These are phyloP conservation scores for Phaeotremella skinneri DNA, from an alignment of 768 basidiomycete genomes.

Conservation along the genomic window DNA sequence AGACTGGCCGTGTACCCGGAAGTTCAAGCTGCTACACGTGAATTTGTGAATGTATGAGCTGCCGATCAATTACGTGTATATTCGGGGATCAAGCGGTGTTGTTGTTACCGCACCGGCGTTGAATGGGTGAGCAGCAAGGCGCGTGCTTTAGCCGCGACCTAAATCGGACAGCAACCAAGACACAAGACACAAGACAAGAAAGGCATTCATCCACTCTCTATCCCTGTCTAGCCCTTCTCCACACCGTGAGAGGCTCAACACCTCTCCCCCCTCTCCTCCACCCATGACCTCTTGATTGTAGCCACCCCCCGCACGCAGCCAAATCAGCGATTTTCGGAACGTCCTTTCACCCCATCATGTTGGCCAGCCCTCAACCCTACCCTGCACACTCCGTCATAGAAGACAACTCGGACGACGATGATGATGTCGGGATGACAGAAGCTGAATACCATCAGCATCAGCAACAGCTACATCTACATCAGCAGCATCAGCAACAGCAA, in stretches of 20 bases:
- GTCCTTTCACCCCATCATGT: background rate
- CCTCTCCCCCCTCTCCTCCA: background rate
- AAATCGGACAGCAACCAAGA: too few species aligned
- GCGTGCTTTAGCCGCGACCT: background rate
- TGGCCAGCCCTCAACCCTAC: constrained; percentile 6
- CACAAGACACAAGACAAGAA: background rate
- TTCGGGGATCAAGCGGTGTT: background rate
- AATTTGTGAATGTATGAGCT: constrained; percentile 2
- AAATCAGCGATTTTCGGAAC: constrained; percentile 3
- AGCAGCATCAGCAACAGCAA: constrained; percentile 39
- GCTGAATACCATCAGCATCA: constrained; percentile 39
- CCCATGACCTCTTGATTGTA: background rate
- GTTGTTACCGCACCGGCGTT: background rate
- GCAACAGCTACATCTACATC: constrained; percentile 62
- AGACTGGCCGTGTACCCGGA: too few species aligned
- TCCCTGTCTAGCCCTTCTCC: background rate
- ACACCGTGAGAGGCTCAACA: background rate
- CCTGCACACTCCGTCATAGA: constrained; percentile 70
- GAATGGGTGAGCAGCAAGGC: background rate
- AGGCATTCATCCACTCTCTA: constrained; percentile 13
- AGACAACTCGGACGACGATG: constrained; percentile 66
- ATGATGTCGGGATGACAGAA: constrained; percentile 60
- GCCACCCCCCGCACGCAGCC: constrained; percentile 1
- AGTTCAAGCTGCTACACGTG: too few species aligned
- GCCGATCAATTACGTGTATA: background rate